Evolutionary conservation across 2,329 filamentous ascomycete genomes (phyloP).

Genomic region (Verticillium zaregamsianum): DNA sequence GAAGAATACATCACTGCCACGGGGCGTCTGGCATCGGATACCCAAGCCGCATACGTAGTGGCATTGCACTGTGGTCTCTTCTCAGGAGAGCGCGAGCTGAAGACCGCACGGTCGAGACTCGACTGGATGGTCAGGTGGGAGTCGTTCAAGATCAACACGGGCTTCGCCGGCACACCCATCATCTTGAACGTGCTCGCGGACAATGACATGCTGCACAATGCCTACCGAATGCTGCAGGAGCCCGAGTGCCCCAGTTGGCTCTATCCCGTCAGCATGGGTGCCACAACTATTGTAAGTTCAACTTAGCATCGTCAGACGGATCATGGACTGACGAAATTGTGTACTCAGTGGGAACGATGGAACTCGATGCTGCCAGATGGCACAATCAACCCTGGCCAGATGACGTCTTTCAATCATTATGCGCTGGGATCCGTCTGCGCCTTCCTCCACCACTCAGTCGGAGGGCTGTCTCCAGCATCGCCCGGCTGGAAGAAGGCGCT

Average conservation of each 20-base stretch:
- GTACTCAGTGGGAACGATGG: slow-evolving; percentile 34
- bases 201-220: slow-evolving; percentile 19
- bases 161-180: slow-evolving; percentile 39
- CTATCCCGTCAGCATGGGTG: slow-evolving; percentile 33
- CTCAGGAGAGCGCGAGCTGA: slow-evolving; percentile 11
- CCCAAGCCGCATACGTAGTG: slow-evolving; percentile 16
- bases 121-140: slow-evolving; percentile 26
- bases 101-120: slow-evolving; percentile 21
- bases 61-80: slow-evolving; percentile 19
- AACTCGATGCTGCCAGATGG: slow-evolving; percentile 32
- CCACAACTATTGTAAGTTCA: slow-evolving; percentile 25
- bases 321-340: background rate
- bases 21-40: slow-evolving; percentile 11
- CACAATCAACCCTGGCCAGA: slow-evolving; percentile 30
- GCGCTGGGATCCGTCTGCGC: slow-evolving; percentile 32
- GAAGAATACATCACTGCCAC: slow-evolving; percentile 14
- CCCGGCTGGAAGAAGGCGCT: slow-evolving; percentile 18
- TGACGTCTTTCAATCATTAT: slow-evolving; percentile 40
- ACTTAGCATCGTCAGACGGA: background rate
- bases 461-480: slow-evolving; percentile 14
- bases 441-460: slow-evolving; percentile 27
- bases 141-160: slow-evolving; percentile 32
- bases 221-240: slow-evolving; percentile 33
- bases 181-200: slow-evolving; percentile 25
- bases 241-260: slow-evolving; percentile 30